Evolutionary conservation across 1,139 yeast genomes (phyloP).

Genomic region (Scheffersomyces stambukii): DNA sequence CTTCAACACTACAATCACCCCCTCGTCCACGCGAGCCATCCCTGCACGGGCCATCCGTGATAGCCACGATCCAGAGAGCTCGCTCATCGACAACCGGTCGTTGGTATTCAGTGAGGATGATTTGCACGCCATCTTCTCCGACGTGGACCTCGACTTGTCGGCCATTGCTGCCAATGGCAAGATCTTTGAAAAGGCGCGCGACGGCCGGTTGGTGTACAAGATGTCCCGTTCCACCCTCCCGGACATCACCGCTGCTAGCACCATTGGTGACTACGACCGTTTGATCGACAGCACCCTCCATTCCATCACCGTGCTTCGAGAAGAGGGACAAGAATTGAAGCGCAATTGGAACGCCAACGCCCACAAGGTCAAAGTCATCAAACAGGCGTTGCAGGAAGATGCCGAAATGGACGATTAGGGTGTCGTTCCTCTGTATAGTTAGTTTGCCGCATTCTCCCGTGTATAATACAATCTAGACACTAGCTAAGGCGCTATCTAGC

Average conservation of each 20-base stretch:
- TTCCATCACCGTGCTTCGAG: constrained; percentile 25
- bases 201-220: constrained; percentile 10
- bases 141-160: constrained; percentile 15
- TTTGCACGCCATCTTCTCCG: constrained; percentile 18
- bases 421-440: constrained; percentile 2
- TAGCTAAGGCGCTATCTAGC: no score
- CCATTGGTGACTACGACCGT: constrained; percentile 30
- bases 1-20: constrained; percentile 19
- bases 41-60: constrained; percentile 4
- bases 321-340: constrained; percentile 28
- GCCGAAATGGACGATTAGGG: constrained; percentile 5
- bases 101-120: constrained; percentile 19
- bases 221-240: constrained; percentile 12
- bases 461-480: constrained; percentile 1
- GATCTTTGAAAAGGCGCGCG: constrained; percentile 20
- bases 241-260: constrained; percentile 13
- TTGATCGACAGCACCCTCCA: constrained; percentile 22
- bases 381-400: constrained; percentile 15
- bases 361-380: constrained; percentile 24
- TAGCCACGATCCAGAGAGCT: constrained; percentile 6
- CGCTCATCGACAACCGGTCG: constrained; percentile 15
- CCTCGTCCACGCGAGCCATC: constrained; percentile 6
- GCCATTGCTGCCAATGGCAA: no score
- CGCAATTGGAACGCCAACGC: constrained; percentile 36
- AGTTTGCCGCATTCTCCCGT: constrained; percentile 1